Evolutionary conservation across 2,329 filamentous ascomycete species (phyloP), one percentile per base, ranked within the genome.

Genomic region (Trichoderma sp.): DNA sequence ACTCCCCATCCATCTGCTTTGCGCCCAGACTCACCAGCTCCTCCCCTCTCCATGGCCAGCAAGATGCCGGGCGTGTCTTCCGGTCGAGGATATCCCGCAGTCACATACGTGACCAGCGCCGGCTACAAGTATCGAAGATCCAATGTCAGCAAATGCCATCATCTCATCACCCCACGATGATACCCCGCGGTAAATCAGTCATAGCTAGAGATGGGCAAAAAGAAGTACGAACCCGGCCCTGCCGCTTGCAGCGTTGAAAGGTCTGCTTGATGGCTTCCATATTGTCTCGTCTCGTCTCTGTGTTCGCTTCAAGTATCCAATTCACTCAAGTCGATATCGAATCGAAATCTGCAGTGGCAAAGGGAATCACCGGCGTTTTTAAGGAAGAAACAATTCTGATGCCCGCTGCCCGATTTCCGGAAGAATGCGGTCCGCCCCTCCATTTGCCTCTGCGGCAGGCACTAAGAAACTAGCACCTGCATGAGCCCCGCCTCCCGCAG

Each of bases 91-190:
- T 91, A 99, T 71, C 96, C 96, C 72, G 95, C 95, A 30, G 96
- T 99, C 80, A 98, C 94, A 86, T 99, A 99, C 32, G 95, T 95
- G 75, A 99, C 93, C 74, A 99, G 88, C 65, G 96, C 95, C 76
- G 93, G 86, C 88, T 96, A 81, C 75, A 78, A 78, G 14, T 43
- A 73, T 70, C 4, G 34, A 57, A 36, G 36, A 5, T 14, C 34
- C 39, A 79, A 74, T 78, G 76, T 72, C 47, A 72, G 71, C 32
- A 43, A 56, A 63, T n/a, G 21, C 15, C 65, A 21, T 68, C 65
- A 21, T 15, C 9, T 34, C 57, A 21, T 30, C 18, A 36, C 32
- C 30, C 57, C 24, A 18, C 11, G 18, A 24, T n/a, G 64, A 36
- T 62, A 68, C 72, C 61, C 71, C 71, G 57, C 71, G 21, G 47